Base-by-base conservation (phyloP, 2,329 filamentous ascomycete genomes). In the Pseudogymnoascus pannorum region DNA sequence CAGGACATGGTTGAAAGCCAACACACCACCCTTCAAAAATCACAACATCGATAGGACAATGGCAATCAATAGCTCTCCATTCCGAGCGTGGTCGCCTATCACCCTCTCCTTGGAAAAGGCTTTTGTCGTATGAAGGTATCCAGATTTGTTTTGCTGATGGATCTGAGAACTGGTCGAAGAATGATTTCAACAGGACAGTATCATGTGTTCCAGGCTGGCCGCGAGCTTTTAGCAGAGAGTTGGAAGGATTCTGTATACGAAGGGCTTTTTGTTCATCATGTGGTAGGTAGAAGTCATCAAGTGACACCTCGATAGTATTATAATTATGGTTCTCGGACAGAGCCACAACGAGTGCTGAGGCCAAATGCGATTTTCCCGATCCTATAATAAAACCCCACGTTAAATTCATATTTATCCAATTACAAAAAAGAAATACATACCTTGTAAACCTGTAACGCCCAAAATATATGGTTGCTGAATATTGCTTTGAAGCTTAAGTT, bases 251-350 rank as follows among this genome's bases (percentile, higher is more conserved):
- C 5, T 81, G 74, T 48, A 79, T 74, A 24, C 88, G 86, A 20
- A 95, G 82, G 1, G 79, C 77, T 26, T 81, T 72, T 72, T 94
- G 89, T 65, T 87, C 81, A 20, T 78, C 76, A 72, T 90, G 90
- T 12, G 84, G 81, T 60, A 95, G 85, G 75, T 97, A 96, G 68
- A 97, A 86, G 76, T 96, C 92, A 73, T 97, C 92, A 66, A 96
- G 40, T 44, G 40, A 44, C 20, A 44, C 40, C 40, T 44, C 40
- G 20, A 44, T 44, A 12, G 40, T 44, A 20, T 44, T 44, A 44
- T 44, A 44, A 44, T 24, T 44, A 44, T 44, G 40, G 2, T 44
- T 7, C 20, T 44, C n/a, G 11, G 40, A 24, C 6, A 44, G 40
- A 44, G 18, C 40, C 5, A 44, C 20, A 12, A 14, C 40, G 5